These are phyloP conservation scores for Didymella arachidicola DNA, from an alignment of 2,329 filamentous ascomycete species.

Conservation along the genomic window DNA sequence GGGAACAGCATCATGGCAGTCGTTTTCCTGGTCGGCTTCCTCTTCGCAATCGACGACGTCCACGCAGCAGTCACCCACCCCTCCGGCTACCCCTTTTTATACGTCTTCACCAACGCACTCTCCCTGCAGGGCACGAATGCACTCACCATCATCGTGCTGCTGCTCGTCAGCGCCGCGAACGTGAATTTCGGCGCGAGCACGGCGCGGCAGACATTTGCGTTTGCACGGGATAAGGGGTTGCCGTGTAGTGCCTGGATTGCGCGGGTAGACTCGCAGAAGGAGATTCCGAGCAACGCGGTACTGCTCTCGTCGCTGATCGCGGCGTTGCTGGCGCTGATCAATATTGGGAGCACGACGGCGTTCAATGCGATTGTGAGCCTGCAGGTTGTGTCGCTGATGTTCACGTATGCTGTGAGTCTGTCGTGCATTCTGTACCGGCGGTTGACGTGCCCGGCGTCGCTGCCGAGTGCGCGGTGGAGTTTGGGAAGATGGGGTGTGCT, in stretches of 20 bases:
- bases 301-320: slow-evolving; percentile 33
- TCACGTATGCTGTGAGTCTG: slow-evolving; percentile 35
- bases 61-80: slow-evolving; percentile 37
- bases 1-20: slow-evolving; percentile 47
- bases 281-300: slow-evolving; percentile 48
- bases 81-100: slow-evolving; percentile 49
- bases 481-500: slow-evolving; percentile 46
- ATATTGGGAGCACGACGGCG: slow-evolving; percentile 50
- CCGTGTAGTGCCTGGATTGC: slow-evolving; percentile 31
- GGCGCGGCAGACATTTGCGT: slow-evolving; percentile 40
- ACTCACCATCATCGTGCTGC: slow-evolving; percentile 34
- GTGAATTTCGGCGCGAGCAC: slow-evolving; percentile 38
- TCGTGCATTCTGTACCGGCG: slow-evolving; percentile 37
- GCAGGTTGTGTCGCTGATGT: slow-evolving; percentile 33
- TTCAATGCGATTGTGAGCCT: slow-evolving; percentile 51
- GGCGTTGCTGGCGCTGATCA: slow-evolving; percentile 50
- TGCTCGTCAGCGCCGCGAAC: slow-evolving; percentile 29
- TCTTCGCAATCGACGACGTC: slow-evolving; percentile 45
- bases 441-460: slow-evolving; percentile 13
- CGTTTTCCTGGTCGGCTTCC: slow-evolving; percentile 48
- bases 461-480: slow-evolving; percentile 45
- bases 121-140: slow-evolving; percentile 28
- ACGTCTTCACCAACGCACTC: slow-evolving; percentile 44
- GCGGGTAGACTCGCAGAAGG: slow-evolving; percentile 24
- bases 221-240: slow-evolving; percentile 29